Base-by-base conservation (phyloP, 2,329 filamentous ascomycete genomes). In the Fusarium tricinctum region DNA sequence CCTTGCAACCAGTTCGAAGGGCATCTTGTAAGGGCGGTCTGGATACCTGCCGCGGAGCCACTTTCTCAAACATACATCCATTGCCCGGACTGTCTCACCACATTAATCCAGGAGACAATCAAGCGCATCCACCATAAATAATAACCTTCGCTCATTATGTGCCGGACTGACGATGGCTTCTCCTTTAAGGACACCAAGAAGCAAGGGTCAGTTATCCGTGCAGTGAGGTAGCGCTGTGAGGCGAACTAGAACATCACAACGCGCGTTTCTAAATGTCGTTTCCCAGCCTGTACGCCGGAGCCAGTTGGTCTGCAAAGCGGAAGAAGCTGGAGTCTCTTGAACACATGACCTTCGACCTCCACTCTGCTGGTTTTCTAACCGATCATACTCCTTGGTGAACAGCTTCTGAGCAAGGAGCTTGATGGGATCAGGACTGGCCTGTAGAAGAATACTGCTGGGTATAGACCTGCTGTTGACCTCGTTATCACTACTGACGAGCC, bases 361-460 rank as follows among this genome's bases (percentile, higher is more conserved):
- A 32, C 30, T 32, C 30, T 32, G 30, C 30, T 32, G 9, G 30
- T 32, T 32, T 32, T 32, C 30, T 9, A 32, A 32, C 30, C 30
- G 30, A 8, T 23, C 20, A 42, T 15, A 4, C 39, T 42, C 19
- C 19, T 42, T 10, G 15, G 39, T 14, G 14, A 42, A 42, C 7
- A 42, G 39, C 39, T 42, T 42, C 14, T 23, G 9, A 22, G 39
- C 20, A 46, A 46, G 17, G 43, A 32, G 28, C 43, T 46, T 46
- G 19, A 46, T 46, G 43, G 26, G 43, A 32, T 46, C 10, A 46
- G 43, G 43, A 32, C 43, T 46, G 26, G 26, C 26, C 26, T 32
- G 43, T 19, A 46, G 43, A 46, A 33, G 43, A 46, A 46, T 46
- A 17, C 43, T 46, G 26, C n/a, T 46, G 26, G 43, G 43, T 46